phyloP scores from a whole-genome alignment of 2,329 filamentous ascomycete species.

The Monilinia fructigena region DNA sequence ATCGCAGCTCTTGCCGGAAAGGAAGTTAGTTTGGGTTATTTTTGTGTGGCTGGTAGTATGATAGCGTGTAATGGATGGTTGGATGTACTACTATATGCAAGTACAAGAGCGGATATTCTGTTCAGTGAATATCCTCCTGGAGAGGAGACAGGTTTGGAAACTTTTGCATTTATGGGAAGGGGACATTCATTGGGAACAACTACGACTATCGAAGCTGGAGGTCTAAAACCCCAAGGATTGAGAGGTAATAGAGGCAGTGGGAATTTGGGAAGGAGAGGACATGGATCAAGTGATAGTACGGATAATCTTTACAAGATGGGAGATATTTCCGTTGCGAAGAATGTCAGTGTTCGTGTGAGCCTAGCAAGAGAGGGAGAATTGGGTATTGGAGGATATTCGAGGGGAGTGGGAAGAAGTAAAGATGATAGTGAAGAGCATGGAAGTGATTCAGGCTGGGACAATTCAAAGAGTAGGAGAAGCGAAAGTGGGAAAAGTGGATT shows the following conservation, averaged over 20 bases:
- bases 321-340: conserved; percentile 33
- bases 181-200: conserved; percentile 26
- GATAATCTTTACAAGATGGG: conserved; percentile 34
- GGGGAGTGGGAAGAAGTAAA: background rate
- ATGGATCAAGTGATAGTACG: conserved; percentile 25
- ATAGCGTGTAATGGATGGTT: conserved; percentile 57
- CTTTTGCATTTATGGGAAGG: conserved; percentile 45
- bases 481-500: conserved; percentile 19
- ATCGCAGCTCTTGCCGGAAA: conserved; percentile 60
- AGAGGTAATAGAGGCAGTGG: conserved; percentile 16
- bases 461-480: conserved; percentile 8
- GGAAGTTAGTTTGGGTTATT: conserved; percentile 52
- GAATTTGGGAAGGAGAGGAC: background rate
- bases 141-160: conserved; percentile 50
- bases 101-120: conserved; percentile 53
- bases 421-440: conserved; percentile 13
- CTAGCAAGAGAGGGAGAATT: conserved; percentile 7
- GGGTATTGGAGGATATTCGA: background rate
- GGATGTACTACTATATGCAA: conserved; percentile 54
- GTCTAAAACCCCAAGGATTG: conserved; percentile 15
- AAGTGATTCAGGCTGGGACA: conserved; percentile 18
- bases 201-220: conserved; percentile 27
- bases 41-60: conserved; percentile 58
- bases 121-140: conserved; percentile 46
- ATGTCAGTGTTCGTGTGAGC: conserved; percentile 32